These are phyloP conservation scores for Neurospora tetraspora DNA, from an alignment of 495 filamentous ascomycete species.

Conservation along the genomic window DNA sequence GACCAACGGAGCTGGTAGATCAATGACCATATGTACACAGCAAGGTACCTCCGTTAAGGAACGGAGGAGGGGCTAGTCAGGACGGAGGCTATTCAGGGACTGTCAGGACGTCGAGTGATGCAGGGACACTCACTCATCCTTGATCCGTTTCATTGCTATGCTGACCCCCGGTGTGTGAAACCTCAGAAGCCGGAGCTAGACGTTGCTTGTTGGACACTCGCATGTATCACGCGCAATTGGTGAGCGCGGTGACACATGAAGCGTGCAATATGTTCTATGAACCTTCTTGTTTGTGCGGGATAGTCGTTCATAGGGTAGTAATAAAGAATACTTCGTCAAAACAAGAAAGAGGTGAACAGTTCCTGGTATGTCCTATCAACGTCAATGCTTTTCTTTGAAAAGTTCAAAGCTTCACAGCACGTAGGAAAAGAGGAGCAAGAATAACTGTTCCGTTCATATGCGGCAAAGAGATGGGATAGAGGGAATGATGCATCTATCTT, in stretches of 20 bases:
- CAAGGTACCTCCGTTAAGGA: not conserved
- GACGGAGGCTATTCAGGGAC: not conserved
- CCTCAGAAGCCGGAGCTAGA: not conserved
- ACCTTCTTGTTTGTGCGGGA: not conserved
- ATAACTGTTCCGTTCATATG: too few relatives aligned
- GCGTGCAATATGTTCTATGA: not conserved
- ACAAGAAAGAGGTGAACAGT: not conserved
- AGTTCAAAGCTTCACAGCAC: too few relatives aligned
- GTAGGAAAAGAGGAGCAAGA: too few relatives aligned
- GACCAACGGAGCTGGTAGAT: not conserved
- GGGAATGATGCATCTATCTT: too few relatives aligned
- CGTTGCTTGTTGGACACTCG: not conserved
- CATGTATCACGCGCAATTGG: not conserved
- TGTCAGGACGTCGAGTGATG: not conserved
- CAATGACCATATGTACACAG: not conserved
- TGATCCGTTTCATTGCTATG: not conserved
- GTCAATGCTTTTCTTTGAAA: too few relatives aligned
- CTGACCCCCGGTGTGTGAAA: not conserved
- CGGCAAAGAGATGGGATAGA: too few relatives aligned
- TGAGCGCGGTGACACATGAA: not conserved
- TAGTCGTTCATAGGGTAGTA: not conserved
- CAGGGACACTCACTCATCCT: not conserved
- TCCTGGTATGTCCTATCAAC: too few relatives aligned
- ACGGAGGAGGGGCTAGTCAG: not conserved
- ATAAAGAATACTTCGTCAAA: not conserved